Conservation (phyloP, 75 land plant species). For the Ceratopteris richardii region DNA sequence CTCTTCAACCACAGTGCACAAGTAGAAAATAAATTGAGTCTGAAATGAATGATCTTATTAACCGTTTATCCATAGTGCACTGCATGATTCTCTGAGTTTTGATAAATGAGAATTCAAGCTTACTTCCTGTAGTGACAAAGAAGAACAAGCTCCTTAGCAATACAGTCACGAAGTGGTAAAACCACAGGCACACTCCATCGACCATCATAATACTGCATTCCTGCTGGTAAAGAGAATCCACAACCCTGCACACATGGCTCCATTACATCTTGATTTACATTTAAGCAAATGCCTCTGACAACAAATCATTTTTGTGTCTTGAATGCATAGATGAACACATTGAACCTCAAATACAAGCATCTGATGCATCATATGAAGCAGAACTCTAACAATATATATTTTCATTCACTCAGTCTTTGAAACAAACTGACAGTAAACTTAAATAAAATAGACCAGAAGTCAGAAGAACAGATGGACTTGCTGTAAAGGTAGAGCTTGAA, state of each 20-base stretch:
- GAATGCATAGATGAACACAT: neutral
- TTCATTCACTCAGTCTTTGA: too few relatives aligned
- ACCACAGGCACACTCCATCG: conserved; percentile 83
- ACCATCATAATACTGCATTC: conserved; percentile 78
- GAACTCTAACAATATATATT: too few relatives aligned
- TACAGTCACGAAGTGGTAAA: conserved; percentile 89
- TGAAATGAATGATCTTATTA: neutral
- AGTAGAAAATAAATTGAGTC: neutral
- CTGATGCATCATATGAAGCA: too few relatives aligned
- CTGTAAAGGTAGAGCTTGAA: neutral
- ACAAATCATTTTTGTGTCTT: neutral
- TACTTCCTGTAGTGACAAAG: conserved; percentile 73
- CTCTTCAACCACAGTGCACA: neutral
- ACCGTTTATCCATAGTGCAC: too few relatives aligned
- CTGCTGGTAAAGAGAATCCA: conserved; percentile 85
- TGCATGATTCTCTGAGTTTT: too few relatives aligned
- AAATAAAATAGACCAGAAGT: too few relatives aligned
- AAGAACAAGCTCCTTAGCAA: conserved; percentile 55
- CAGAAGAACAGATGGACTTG: too few relatives aligned
- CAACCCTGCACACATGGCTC: conserved; percentile 42
- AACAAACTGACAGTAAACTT: too few relatives aligned
- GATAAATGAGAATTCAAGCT: too few relatives aligned
- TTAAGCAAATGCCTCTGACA: neutral
- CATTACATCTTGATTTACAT: neutral
- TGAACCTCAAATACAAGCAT: too few relatives aligned